Percentiles rank a stretch among this genome's conserved stretches.
These are phyloP conservation scores for Fusarium sp. DNA, from an alignment of 2,329 filamentous ascomycete species.

Conservation along the genomic window DNA sequence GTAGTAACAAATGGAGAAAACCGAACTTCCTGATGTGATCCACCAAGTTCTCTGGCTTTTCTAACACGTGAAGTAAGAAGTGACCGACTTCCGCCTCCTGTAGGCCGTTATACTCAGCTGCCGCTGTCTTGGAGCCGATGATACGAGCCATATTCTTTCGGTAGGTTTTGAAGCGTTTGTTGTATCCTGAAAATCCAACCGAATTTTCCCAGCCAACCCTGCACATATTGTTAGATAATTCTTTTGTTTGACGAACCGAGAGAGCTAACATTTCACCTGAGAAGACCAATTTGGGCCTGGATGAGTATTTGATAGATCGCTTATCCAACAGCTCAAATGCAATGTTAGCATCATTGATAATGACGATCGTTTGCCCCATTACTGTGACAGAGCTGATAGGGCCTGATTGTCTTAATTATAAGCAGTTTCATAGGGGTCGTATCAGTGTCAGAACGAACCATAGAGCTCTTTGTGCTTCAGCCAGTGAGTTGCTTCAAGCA, in stretches of 20 bases:
- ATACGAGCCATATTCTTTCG: constrained; percentile 61
- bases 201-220: constrained; percentile 50
- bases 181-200: constrained; percentile 54
- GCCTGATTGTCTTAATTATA: constrained; percentile 55
- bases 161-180: constrained; percentile 55
- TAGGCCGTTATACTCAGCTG: constrained; percentile 56
- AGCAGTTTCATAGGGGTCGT: no score
- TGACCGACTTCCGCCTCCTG: constrained; percentile 58
- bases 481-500: constrained; percentile 37
- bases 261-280: constrained; percentile 30
- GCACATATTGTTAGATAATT: neutral
- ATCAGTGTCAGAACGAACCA: constrained; percentile 1
- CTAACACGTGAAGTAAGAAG: constrained; percentile 49
- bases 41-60: constrained; percentile 54
- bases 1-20: accelerated
- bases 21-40: constrained; percentile 59
- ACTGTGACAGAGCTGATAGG: constrained; percentile 55
- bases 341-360: constrained; percentile 55
- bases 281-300: constrained; percentile 32
- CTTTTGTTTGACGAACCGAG: no score
- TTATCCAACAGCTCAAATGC: constrained; percentile 55
- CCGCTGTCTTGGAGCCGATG: constrained; percentile 58
- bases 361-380: constrained; percentile 57
- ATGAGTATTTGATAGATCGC: constrained; percentile 25
- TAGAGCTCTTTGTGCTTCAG: constrained; percentile 37